Percentiles rank a stretch among this genome's conserved stretches.
These are phyloP conservation scores for Penicillium cosmopolitanum DNA, from an alignment of 495 filamentous ascomycete species.

Conservation along the genomic window DNA sequence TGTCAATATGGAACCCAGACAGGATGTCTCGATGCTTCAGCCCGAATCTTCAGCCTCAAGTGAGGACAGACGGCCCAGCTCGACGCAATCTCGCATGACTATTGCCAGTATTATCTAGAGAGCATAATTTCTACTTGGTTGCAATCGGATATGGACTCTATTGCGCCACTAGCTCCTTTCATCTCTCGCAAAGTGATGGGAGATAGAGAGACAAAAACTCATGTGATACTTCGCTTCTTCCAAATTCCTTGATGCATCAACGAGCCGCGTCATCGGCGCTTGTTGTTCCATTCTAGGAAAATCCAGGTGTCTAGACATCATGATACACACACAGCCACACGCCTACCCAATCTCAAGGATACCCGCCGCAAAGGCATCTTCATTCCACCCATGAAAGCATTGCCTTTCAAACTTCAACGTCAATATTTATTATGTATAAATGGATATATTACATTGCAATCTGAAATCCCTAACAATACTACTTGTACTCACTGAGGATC, in stretches of 20 bases:
- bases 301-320: background rate
- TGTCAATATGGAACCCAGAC: slow-evolving; percentile 16
- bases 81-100: slow-evolving; percentile 65
- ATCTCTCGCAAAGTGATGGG: no score
- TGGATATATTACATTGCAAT: background rate
- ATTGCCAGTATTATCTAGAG: slow-evolving; percentile 75
- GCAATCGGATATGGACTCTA: no score
- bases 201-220: no score
- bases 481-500: no score
- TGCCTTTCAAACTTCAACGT: background rate
- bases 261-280: no score
- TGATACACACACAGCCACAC: background rate
- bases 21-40: slow-evolving; percentile 35
- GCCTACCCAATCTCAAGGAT: background rate
- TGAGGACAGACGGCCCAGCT: slow-evolving; percentile 39
- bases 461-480: background rate
- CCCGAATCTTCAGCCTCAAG: slow-evolving; percentile 43
- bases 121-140: background rate
- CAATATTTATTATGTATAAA: slow-evolving; percentile 1
- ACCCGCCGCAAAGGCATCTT: background rate
- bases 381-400: background rate
- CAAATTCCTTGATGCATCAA: no score
- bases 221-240: no score
- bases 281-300: background rate
- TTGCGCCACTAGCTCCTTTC: no score